Percentiles rank a stretch among this genome's conserved stretches.
phyloP scores from a whole-genome alignment of 164 flowering plant genomes.

The Liriodendron chinense region DNA sequence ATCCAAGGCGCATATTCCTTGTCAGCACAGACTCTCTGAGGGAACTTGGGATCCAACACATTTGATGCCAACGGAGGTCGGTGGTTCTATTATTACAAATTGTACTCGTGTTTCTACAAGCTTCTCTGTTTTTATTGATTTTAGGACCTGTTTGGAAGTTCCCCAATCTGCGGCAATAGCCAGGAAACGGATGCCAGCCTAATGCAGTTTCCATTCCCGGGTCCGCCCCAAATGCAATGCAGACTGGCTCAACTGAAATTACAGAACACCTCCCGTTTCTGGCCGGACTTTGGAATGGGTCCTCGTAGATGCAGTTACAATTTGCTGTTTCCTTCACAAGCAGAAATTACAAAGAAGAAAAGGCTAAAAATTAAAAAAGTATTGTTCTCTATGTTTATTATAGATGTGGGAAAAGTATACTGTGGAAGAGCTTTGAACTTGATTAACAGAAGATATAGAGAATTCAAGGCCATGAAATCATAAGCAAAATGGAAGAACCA shows the following conservation, averaged over 20 bases:
- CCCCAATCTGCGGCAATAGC: not conserved
- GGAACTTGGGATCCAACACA: conserved; percentile 60
- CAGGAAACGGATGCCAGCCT: too few species aligned
- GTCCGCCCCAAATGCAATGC: not conserved
- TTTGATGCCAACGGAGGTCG: conserved; percentile 28
- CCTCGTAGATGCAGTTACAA: not conserved
- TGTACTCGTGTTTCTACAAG: conserved; percentile 8
- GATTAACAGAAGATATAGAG: not conserved
- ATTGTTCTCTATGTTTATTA: not conserved
- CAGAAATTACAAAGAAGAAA: not conserved
- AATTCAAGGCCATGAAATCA: not conserved
- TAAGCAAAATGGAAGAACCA: not conserved
- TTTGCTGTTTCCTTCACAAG: not conserved
- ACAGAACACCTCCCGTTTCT: not conserved
- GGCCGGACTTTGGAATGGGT: not conserved
- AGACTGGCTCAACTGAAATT: not conserved
- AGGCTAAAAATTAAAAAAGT: not conserved
- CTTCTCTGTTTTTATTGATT: not conserved
- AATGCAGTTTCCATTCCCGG: too few species aligned
- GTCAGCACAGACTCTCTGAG: conserved; percentile 76
- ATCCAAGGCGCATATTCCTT: conserved; percentile 69
- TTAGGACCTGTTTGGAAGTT: not conserved
- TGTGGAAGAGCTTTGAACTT: not conserved
- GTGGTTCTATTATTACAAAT: not conserved
- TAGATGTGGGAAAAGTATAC: not conserved